Percentiles rank a stretch among this genome's conserved stretches.
phyloP scores from a whole-genome alignment of 192 early-diverging fungal species.

The Chytriomyces sp. region DNA sequence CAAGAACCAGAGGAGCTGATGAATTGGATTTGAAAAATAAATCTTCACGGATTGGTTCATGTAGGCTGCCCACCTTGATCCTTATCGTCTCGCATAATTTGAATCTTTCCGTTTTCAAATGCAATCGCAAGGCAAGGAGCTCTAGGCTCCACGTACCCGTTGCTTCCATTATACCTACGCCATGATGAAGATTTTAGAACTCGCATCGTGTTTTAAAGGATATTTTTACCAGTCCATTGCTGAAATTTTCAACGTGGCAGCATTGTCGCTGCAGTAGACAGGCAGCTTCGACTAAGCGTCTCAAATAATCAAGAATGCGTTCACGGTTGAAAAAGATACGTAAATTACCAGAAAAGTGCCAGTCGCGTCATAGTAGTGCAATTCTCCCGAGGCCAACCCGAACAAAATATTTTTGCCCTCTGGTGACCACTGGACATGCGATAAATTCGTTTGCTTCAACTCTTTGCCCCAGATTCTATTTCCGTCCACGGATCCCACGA shows the following conservation, averaged over 20 bases:
- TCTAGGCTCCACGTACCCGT: conserved; percentile 52
- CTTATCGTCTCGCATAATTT: conserved; percentile 57
- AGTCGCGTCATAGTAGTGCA: conserved; percentile 56
- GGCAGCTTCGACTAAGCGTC: conserved; percentile 47
- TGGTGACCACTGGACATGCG: conserved; percentile 60
- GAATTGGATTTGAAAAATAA: neutral
- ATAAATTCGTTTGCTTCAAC: conserved; percentile 43
- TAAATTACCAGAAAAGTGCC: conserved; percentile 52
- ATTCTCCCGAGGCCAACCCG: conserved; percentile 52
- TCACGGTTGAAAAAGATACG: neutral
- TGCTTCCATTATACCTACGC: conserved; percentile 53
- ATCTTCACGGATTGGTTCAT: neutral
- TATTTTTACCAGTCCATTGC: conserved; percentile 48
- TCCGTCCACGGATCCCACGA: conserved; percentile 65
- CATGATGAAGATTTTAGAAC: neutral
- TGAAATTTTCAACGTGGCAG: conserved; percentile 44
- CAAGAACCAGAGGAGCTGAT: conserved; percentile 55
- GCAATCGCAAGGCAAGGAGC: conserved; percentile 57
- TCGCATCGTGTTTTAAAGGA: neutral
- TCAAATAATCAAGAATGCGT: neutral
- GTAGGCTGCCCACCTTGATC: conserved; percentile 44
- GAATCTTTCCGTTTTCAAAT: conserved; percentile 63
- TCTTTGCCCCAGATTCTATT: conserved; percentile 66
- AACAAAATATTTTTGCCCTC: conserved; percentile 60
- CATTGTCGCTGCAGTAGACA: conserved; percentile 44